Conservation (phyloP, 2,329 filamentous ascomycete genomes). For the Neonectria ditissima region DNA sequence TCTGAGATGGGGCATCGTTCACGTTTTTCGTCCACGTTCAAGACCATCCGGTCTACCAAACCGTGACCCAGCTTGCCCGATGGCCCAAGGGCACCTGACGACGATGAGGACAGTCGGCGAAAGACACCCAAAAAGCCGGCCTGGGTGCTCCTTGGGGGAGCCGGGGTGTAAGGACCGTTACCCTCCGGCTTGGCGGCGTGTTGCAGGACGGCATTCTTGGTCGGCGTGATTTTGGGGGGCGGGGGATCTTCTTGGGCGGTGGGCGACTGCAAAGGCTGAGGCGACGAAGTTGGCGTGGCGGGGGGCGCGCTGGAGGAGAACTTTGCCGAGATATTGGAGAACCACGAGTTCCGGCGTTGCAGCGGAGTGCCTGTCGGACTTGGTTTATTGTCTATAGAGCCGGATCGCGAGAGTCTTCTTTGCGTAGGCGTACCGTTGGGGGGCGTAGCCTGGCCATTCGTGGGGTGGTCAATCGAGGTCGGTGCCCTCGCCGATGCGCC, state of each 20-base stretch:
- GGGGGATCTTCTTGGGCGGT: slow-evolving; percentile 53
- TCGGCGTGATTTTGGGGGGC: slow-evolving; percentile 61
- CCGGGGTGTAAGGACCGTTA: slow-evolving; percentile 77
- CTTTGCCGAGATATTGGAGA: slow-evolving; percentile 91
- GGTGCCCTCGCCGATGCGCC: slow-evolving; percentile 45
- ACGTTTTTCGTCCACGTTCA: slow-evolving; percentile 87
- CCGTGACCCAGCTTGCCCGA: slow-evolving; percentile 63
- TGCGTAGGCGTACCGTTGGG: slow-evolving; percentile 40
- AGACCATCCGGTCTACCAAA: slow-evolving; percentile 80
- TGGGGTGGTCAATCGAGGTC: slow-evolving; percentile 38
- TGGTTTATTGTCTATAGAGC: slow-evolving; percentile 53
- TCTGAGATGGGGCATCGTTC: slow-evolving; percentile 84
- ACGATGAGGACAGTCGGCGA: slow-evolving; percentile 81
- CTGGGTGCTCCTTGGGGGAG: slow-evolving; percentile 76
- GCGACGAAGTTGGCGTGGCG: slow-evolving; percentile 48
- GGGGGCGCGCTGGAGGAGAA: slow-evolving; percentile 69
- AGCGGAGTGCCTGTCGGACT: slow-evolving; percentile 50
- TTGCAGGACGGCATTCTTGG: slow-evolving; percentile 70
- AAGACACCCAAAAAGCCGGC: slow-evolving; percentile 85
- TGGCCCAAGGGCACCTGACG: slow-evolving; percentile 49
- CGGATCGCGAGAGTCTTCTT: slow-evolving; percentile 48
- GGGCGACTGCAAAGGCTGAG: slow-evolving; percentile 45
- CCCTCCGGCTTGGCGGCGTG: slow-evolving; percentile 68
- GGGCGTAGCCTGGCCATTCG: slow-evolving; percentile 41
- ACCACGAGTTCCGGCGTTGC: slow-evolving; percentile 83